Percentiles rank a stretch among this genome's conserved stretches.
These are phyloP conservation scores for Melanomma pulvis-pyrius DNA, from an alignment of 495 filamentous ascomycete species.

Conservation along the genomic window DNA sequence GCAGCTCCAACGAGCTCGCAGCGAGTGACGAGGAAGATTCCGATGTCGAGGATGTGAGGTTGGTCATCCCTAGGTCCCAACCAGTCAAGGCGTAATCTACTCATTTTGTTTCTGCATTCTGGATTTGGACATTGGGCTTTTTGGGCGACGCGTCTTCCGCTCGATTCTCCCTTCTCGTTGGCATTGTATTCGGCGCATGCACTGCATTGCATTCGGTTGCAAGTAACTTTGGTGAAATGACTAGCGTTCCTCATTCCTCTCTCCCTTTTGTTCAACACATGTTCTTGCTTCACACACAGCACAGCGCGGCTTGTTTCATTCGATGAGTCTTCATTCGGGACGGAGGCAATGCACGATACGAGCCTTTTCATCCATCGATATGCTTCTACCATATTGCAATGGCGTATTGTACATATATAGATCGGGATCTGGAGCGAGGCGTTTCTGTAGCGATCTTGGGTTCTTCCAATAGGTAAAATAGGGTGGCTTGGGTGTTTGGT, in stretches of 20 bases:
- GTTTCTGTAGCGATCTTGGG: background rate
- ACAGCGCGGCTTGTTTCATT: background rate
- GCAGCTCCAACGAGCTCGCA: background rate
- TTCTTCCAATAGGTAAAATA: constrained; percentile 1
- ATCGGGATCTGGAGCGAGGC: constrained; percentile 6
- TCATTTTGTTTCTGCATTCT: background rate
- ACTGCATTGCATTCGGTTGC: background rate
- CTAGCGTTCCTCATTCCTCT: background rate
- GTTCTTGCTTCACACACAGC: background rate
- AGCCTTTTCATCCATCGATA: background rate
- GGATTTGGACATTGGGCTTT: background rate
- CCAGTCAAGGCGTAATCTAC: constrained; percentile 28
- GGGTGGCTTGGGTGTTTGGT: background rate
- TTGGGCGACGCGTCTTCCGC: background rate
- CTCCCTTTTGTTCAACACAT: background rate
- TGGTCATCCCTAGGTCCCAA: constrained; percentile 20
- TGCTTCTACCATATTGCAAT: background rate
- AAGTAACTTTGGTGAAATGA: background rate
- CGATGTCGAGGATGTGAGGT: constrained; percentile 3
- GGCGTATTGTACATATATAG: constrained; percentile 11
- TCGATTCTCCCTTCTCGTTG: background rate
- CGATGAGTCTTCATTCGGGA: too few species aligned
- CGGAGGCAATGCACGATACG: too few species aligned
- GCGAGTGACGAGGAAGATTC: constrained; percentile 21
- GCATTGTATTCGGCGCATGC: background rate